Percentiles rank a stretch among this genome's conserved stretches.
Evolutionary conservation across 139 green algal genomes (phyloP).

Genomic region (Chlamydomonas eustigma): DNA sequence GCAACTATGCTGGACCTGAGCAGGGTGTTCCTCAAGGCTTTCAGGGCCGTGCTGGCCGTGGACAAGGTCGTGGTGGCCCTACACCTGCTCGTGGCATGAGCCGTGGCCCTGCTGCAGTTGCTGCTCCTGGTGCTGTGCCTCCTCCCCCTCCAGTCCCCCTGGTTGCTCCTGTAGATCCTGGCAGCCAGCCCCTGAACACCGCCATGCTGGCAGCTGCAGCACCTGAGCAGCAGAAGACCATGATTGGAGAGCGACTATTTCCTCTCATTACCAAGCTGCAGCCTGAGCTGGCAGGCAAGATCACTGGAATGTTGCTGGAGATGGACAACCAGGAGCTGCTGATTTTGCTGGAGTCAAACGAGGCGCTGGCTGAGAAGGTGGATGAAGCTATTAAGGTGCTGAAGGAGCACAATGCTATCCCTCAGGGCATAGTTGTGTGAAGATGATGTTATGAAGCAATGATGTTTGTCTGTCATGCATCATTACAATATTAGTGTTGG

Average conservation of each 20-base stretch:
- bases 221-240: slow-evolving; percentile 83
- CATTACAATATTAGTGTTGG: no score
- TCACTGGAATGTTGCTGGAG: slow-evolving; percentile 94
- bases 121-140: slow-evolving; percentile 4
- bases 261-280: slow-evolving; percentile 66
- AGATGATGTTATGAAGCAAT: no score
- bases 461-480: no score
- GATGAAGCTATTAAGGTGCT: slow-evolving; percentile 84
- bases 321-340: slow-evolving; percentile 92
- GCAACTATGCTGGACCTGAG: slow-evolving; percentile 9
- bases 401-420: slow-evolving; percentile 73
- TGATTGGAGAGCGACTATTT: slow-evolving; percentile 89
- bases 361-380: slow-evolving; percentile 76
- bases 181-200: slow-evolving; percentile 34
- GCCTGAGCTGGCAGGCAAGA: slow-evolving; percentile 86
- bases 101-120: background rate
- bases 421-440: background rate
- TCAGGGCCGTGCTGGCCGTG: slow-evolving; percentile 26
- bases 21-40: slow-evolving; percentile 21
- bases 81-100: background rate
- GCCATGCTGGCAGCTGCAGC: slow-evolving; percentile 74
- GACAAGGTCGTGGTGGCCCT: slow-evolving; percentile 15
- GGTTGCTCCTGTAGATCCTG: slow-evolving; percentile 15
- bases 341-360: slow-evolving; percentile 74
- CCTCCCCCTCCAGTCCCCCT: slow-evolving; percentile 27